These are phyloP conservation scores for Biscogniauxia marginata DNA, from an alignment of 2,329 filamentous ascomycete species.

Conservation along the genomic window DNA sequence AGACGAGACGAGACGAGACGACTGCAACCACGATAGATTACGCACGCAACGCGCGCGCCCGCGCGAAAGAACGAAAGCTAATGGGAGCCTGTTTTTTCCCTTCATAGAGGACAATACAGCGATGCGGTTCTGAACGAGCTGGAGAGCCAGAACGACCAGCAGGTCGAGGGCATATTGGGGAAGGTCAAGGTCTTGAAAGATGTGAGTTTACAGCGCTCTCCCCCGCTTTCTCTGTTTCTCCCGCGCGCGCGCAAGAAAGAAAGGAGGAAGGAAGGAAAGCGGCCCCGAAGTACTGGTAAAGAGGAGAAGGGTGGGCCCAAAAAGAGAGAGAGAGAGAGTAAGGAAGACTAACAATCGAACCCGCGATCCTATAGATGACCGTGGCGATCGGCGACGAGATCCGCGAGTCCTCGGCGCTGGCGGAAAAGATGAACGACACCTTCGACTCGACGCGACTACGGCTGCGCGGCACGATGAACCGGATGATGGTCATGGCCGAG, in stretches of 20 bases:
- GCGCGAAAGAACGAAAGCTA: slow-evolving; percentile 1
- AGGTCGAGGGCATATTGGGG: slow-evolving; percentile 85
- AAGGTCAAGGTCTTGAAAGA: slow-evolving; percentile 90
- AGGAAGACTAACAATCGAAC: slow-evolving; percentile 1
- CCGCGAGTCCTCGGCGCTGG: slow-evolving; percentile 79
- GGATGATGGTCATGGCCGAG: slow-evolving; percentile 95
- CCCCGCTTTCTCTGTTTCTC: neutral
- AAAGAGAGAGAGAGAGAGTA: neutral
- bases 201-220: slow-evolving; percentile 51
- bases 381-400: slow-evolving; percentile 94
- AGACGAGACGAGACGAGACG: neutral
- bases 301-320: slow-evolving; percentile 2
- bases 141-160: slow-evolving; percentile 90
- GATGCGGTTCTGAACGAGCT: slow-evolving; percentile 89
- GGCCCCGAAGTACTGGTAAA: slow-evolving; percentile 6
- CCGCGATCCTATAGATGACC: slow-evolving; percentile 63
- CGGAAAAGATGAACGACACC: slow-evolving; percentile 92
- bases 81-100: neutral
- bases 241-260: neutral
- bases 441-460: slow-evolving; percentile 84
- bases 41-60: no score
- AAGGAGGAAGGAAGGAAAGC: neutral
- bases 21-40: no score
- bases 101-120: slow-evolving; percentile 85
- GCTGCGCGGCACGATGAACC: slow-evolving; percentile 89